Evolutionary conservation across 1,284 basidiomycete genomes (phyloP), one percentile per base, ranked within the genome.

Genomic region (Phellinidium pouzarii): DNA sequence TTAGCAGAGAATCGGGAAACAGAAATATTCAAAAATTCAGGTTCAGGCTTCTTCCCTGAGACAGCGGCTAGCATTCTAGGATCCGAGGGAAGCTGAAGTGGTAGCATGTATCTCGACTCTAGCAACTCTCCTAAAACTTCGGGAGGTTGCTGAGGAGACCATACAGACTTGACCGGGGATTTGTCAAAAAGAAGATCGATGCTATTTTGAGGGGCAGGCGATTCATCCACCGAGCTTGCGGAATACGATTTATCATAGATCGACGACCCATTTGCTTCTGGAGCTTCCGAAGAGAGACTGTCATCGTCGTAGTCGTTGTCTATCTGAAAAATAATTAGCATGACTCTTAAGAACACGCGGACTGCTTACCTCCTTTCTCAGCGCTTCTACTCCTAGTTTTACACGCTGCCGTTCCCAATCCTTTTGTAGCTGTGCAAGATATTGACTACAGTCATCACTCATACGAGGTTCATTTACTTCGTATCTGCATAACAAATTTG

Each of bases 361-460:
- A 43, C 20, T 42, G 20, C 38, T 52, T 56, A 86, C 84, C 76
- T 91, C 87, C 68, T 85, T 87, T 56, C 87, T 80, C 41, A 91
- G 69, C 4, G 83, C 82, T 64, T 90, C 84, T 4, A 91, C 86
- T 3, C 87, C 87, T 20, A 87, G 71, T 62, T 90, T 88, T 29
- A 94, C 81, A 25, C 91, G 76, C 66, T 89, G 84, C 54, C 88
- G 74, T 68, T 96, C 93, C 95, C 95, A 98, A 65, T 98, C 94
- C 62, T 91, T 91, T 67, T 96, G 93, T 9, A 97, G 72, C 62
- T 97, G 94, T 3, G 83, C 87, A 23, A 99, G 78, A 64, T 98
- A 98, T 69, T 96, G 91, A 44, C 81, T 72, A 63, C 94, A 98
- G 66, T 99, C 95, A 22, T 96, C 92, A 4, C 85, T 87, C 91